A percentile compares a stretch with the other conserved stretches of the same genome.
phyloP scores from a whole-genome alignment of 768 basidiomycete genomes.

The Lentinus brumalis region DNA sequence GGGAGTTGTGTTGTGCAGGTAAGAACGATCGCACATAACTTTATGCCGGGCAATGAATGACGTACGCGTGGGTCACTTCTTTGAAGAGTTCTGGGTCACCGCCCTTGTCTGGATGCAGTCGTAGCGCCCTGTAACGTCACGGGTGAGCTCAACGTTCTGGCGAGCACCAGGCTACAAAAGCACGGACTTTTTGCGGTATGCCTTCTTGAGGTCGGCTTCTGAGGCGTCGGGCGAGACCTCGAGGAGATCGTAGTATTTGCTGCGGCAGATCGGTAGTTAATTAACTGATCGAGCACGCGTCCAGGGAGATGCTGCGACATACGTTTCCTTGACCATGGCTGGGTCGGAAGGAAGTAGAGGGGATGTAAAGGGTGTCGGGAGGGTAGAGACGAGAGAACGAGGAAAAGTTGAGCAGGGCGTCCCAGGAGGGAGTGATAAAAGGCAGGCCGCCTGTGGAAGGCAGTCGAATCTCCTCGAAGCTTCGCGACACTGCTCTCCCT shows the following conservation, averaged over 20 bases:
- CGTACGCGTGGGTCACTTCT: conserved; percentile 93
- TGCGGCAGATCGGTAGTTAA: conserved; percentile 31
- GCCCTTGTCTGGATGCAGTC: conserved; percentile 91
- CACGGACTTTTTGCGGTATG: conserved; percentile 87
- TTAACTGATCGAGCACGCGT: conserved; percentile 13
- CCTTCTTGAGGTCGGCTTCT: conserved; percentile 89
- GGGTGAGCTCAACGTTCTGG: conserved; percentile 10
- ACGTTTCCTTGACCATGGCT: conserved; percentile 75
- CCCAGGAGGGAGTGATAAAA: conserved; percentile 23
- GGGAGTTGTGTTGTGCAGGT: conserved; percentile 1
- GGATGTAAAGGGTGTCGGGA: conserved; percentile 17
- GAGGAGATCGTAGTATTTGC: conserved; percentile 92
- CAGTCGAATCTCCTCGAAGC: conserved; percentile 37
- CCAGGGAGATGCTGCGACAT: conserved; percentile 24
- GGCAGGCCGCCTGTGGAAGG: conserved; percentile 37
- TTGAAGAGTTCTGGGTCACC: conserved; percentile 98
- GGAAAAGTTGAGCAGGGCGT: conserved; percentile 2
- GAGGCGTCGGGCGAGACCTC: conserved; percentile 79
- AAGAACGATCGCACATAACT: conserved; percentile 9
- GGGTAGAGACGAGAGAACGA: conserved; percentile 13
- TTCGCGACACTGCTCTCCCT: conserved; percentile 19
- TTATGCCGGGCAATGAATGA: conserved; percentile 23
- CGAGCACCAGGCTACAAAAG: background rate
- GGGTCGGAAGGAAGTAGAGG: conserved; percentile 10
- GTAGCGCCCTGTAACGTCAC: conserved; percentile 62